Evolutionary conservation across 2,329 filamentous ascomycete genomes (phyloP).

Genomic region (Fusarium lyarnte): DNA sequence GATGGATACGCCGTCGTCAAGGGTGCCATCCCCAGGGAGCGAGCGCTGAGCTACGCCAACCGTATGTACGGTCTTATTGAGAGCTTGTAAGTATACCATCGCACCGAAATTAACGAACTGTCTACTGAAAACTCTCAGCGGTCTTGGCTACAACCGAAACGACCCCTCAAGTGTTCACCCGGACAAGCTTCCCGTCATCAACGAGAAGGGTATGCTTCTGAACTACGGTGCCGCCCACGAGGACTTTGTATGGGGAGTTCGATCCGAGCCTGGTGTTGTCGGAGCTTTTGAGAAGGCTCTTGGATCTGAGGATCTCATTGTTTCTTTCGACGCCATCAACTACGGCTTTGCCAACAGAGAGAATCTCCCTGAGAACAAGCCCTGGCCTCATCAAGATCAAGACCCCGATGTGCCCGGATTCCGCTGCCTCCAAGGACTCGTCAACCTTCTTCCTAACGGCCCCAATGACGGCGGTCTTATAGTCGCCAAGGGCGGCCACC

Average conservation of each 20-base stretch:
- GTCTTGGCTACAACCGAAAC: constrained; percentile 33
- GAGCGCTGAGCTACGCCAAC: constrained; percentile 37
- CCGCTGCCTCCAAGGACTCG: constrained; percentile 61
- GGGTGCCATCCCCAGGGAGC: constrained; percentile 31
- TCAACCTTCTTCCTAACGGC: constrained; percentile 53
- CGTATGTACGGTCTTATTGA: constrained; percentile 37
- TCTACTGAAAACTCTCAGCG: background rate
- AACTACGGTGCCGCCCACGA: constrained; percentile 59
- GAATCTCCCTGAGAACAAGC: constrained; percentile 41
- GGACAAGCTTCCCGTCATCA: constrained; percentile 39
- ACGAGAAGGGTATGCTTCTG: constrained; percentile 58
- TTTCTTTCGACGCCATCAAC: constrained; percentile 54
- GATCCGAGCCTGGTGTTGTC: constrained; percentile 57
- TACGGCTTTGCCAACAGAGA: constrained; percentile 55
- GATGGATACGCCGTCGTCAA: constrained; percentile 37
- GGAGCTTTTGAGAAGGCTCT: constrained; percentile 57
- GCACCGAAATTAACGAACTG: fast-evolving
- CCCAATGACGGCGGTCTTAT: constrained; percentile 50
- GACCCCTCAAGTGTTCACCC: constrained; percentile 30
- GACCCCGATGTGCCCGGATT: constrained; percentile 51
- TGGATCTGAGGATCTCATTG: constrained; percentile 56
- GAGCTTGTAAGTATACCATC: constrained; percentile 25
- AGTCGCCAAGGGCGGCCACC: constrained; percentile 41
- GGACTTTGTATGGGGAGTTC: constrained; percentile 58
- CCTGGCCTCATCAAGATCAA: constrained; percentile 39